A percentile compares a stretch with the other conserved stretches of the same genome.
phyloP scores from a whole-genome alignment of 345 rosid genomes.

The Eucalyptus regnans region DNA sequence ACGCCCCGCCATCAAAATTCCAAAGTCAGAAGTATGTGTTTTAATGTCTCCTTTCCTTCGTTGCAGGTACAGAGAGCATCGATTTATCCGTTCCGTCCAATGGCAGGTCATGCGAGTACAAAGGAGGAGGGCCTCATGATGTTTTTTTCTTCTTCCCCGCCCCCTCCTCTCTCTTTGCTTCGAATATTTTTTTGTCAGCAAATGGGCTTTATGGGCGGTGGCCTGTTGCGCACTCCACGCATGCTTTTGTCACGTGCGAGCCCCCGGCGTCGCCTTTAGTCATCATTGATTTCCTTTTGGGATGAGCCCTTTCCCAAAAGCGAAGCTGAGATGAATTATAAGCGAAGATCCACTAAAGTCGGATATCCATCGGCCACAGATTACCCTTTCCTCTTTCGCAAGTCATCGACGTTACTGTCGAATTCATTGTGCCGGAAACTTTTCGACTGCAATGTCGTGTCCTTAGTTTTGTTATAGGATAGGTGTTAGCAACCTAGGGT shows the following conservation, averaged over 20 bases:
- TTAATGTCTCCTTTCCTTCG: not conserved
- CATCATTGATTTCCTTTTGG: not conserved
- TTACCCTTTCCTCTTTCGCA: not conserved
- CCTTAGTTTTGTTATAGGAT: not conserved
- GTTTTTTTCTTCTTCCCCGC: not conserved
- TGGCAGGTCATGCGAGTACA: not conserved
- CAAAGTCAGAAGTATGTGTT: not conserved
- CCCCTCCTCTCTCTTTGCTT: not conserved
- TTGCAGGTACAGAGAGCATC: not conserved
- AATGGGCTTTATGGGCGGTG: not conserved
- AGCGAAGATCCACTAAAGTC: not conserved
- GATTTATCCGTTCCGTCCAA: not conserved
- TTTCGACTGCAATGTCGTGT: not conserved
- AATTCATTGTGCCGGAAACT: not conserved
- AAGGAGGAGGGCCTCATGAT: not conserved
- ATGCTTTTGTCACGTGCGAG: not conserved
- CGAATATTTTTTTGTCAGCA: not conserved
- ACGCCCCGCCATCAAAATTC: not conserved
- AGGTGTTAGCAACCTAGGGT: not conserved
- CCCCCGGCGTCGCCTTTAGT: not conserved
- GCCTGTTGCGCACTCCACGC: not conserved
- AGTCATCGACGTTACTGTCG: not conserved
- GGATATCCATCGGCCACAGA: not conserved
- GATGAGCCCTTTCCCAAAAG: not conserved
- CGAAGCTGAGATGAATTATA: not conserved